Evolutionary conservation across 129 eudicot species (phyloP).

Genomic region (Flaveria linearis): DNA sequence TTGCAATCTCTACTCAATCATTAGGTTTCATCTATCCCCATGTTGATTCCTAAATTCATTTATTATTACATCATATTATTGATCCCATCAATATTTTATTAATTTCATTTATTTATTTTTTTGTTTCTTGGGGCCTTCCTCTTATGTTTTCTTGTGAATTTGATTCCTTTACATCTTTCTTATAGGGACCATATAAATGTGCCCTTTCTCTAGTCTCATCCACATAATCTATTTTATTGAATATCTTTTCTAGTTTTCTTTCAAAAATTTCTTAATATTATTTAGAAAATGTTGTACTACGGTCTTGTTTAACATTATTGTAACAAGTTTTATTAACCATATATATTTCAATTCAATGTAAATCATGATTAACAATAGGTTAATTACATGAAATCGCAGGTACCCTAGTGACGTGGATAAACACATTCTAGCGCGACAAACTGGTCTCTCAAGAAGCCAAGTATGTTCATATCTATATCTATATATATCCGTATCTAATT

Average conservation of each 20-base stretch:
- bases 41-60: conserved; percentile 49
- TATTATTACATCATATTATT: conserved; percentile 33
- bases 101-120: conserved; percentile 14
- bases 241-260: conserved; percentile 21
- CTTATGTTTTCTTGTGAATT: conserved; percentile 60
- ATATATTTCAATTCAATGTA: not conserved
- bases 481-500: not conserved
- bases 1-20: conserved; percentile 36
- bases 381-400: conserved; percentile 44
- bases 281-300: not conserved
- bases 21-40: conserved; percentile 41
- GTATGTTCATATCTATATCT: conserved; percentile 31
- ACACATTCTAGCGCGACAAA: conserved; percentile 93
- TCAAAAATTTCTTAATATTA: not conserved
- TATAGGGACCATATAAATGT: conserved; percentile 46
- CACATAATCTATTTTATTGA: conserved; percentile 26
- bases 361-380: not conserved
- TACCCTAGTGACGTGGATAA: conserved; percentile 96
- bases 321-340: not conserved
- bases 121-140: conserved; percentile 36
- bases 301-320: not conserved
- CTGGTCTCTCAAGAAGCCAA: conserved; percentile 99
- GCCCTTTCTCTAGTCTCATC: conserved; percentile 39
- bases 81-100: conserved; percentile 21
- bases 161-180: conserved; percentile 50